Base-by-base conservation (phyloP, 2,329 filamentous ascomycete genomes). In the Neofusicoccum sp. region DNA sequence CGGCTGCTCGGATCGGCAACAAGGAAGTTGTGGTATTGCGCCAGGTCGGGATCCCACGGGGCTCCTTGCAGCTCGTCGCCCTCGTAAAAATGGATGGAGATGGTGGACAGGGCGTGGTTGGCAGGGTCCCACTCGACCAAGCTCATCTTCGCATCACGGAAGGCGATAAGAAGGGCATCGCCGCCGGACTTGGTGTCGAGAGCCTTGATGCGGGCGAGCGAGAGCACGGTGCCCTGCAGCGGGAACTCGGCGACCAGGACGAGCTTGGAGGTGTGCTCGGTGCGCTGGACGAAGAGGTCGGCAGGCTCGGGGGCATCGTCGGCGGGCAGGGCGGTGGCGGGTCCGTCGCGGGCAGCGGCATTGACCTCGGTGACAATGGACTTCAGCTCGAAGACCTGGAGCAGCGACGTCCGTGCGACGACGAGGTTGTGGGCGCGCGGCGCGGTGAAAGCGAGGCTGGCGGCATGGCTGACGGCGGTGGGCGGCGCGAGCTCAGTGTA, bases 51-150 rank as follows among this genome's bases (percentile, higher is more conserved):
- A 56, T 90, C 88, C 89, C 93, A 97, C 0, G 94, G 93, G 66
- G 87, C 90, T 60, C 89, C 88, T 68, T 90, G 87, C 66, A 94
- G 82, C 73, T 97, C 93, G 73, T 97, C 93, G 75, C 95, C 91
- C 77, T 99, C 95, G 79, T 98, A 99, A 82, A 93, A 98, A 80
- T 99, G 95, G 71, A 99, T 94, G 58, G 94, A 98, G 66, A 95
- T 87, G 60, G 94, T 98, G 70, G 89, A 88, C 70, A 98, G 88
- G 58, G 86, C 86, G 76, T 91, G 84, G 68, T 87, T 87, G 74
- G 90, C 87, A 7, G 92, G 88, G 74, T 98, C 92, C 95, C 95
- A 99, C 79, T 97, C 92, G 62, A 97, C 84, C 76, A 99, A 82
- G 76, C 91, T 96, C 73, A 98, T 84, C 79, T 97, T 97, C 45